Evolutionary conservation across 2,329 filamentous ascomycete genomes (phyloP), one percentile per base, ranked within the genome.

Genomic region (Meredithiella fracta): DNA sequence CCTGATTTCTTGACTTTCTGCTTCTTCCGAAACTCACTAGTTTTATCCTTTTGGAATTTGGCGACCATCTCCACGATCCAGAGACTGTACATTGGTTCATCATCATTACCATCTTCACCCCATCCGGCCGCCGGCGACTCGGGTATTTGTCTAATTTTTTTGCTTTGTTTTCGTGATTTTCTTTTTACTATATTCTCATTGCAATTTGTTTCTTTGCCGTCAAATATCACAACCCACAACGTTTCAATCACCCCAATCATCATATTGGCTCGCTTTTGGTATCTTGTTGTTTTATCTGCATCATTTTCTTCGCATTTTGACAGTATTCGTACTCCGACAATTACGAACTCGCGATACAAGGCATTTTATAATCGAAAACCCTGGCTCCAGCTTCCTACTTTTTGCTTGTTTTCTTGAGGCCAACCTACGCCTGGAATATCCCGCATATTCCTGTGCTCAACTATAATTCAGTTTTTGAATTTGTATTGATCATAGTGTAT

Each of bases 101-200:
- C 51, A 31, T 57, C 26, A 23, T n/a, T 47, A 52, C 26, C 49
- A 22, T 47, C 14, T 11, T 47, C 47, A 34, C 34, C 34, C 29
- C 38, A 56, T 50, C 44, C 50, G 52, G 50, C 54, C 57, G 52
- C 57, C 53, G 52, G 52, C 57, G 54, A 53, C 54, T 55, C 31
- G 40, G 50, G 52, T 54, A 11, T 54, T 56, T 42, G 15, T 47
- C 52, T 34, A 11, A 5, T 34, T 37, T 55, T 42, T 56, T 31
- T 52, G 44, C 51, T 51, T 47, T 53, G 53, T 50, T 55, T 23
- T 51, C 47, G n/a, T 20, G 37, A 49, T 51, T n/a, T 11, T 50
- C 17, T 29, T 38, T 55, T 25, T 40, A 20, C 47, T 49, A 26
- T 53, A 31, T 47, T 23, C 20, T 51, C 47, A 31, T 53, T 29